Percentiles rank a stretch among this genome's conserved stretches.
phyloP scores from a whole-genome alignment of 2,329 filamentous ascomycete species.

The Fusarium duplospermum region DNA sequence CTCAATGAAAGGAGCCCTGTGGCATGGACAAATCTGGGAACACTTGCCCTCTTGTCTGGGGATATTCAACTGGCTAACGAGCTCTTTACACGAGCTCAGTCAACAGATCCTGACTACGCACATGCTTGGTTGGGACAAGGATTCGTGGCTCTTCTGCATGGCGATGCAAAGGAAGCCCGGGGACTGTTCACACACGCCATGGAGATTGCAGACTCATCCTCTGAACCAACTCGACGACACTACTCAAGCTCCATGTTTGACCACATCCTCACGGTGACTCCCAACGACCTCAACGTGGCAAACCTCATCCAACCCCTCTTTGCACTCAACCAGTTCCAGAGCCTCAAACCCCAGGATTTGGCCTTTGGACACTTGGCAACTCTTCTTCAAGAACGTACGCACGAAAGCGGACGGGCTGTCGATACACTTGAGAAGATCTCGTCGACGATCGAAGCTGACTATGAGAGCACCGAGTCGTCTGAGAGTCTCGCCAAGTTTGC shows the following conservation, averaged over 20 bases:
- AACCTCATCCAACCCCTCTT: slow-evolving; percentile 89
- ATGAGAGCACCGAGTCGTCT: slow-evolving; percentile 83
- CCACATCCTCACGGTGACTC: slow-evolving; percentile 71
- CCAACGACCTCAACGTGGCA: slow-evolving; percentile 60
- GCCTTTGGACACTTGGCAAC: slow-evolving; percentile 82
- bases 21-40: slow-evolving; percentile 91
- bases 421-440: slow-evolving; percentile 75
- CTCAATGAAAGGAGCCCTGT: slow-evolving; percentile 88
- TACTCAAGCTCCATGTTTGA: slow-evolving; percentile 89
- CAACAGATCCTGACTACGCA: slow-evolving; percentile 91
- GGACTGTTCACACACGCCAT: slow-evolving; percentile 93
- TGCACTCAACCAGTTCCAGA: slow-evolving; percentile 83
- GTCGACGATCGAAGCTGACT: slow-evolving; percentile 78
- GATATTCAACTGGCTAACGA: slow-evolving; percentile 89
- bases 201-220: slow-evolving; percentile 86
- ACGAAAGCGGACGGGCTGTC: slow-evolving; percentile 74
- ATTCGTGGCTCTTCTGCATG: slow-evolving; percentile 81
- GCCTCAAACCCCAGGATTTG: slow-evolving; percentile 76
- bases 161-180: slow-evolving; percentile 80
- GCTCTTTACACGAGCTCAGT: slow-evolving; percentile 90
- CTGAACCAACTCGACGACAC: slow-evolving; percentile 78
- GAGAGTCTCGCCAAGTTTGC: slow-evolving; percentile 81
- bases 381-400: slow-evolving; percentile 83
- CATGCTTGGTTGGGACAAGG: slow-evolving; percentile 96
- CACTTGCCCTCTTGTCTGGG: slow-evolving; percentile 84